Evolutionary conservation across 1,284 basidiomycete species (phyloP), one percentile per base, ranked within the genome.

Genomic region (Erythrobasidium hasegawianum): DNA sequence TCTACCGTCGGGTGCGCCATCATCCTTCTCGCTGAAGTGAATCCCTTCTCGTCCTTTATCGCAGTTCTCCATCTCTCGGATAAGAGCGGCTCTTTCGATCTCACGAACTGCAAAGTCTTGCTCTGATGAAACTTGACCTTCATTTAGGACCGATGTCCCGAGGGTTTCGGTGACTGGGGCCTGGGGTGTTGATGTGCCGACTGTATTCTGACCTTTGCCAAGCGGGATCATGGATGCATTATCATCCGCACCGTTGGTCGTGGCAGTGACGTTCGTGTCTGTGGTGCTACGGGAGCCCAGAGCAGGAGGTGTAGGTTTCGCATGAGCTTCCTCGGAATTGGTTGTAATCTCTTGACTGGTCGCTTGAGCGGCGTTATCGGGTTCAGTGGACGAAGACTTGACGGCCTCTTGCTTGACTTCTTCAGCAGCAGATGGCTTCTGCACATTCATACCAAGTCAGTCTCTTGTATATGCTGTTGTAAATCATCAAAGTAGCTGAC

Each of bases 191-290:
- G 18, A 16, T 8, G 26, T 53, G 3, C 50, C 50, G 8, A n/a
- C 62, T 29, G 62, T 50, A 27, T 57, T 38, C 18, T 16, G 27
- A 24, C 62, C 62, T 40, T 57, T 58, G 24, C 62, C 62, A 29
- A 65, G 56, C 1, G 62, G 62, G 16, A 65, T 43, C 62, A 65
- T 65, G 10, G 62, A 65, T 29, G 62, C 62, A 47, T 65, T 58
- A 40, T 65, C 62, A 38, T 65, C 62, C 41, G 62, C 62, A 9
- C 56, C 62, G 45, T 58, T 53, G 27, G 18, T 26, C n/a, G 41
- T 58, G 9, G 27, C 29, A 33, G 53, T 57, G 40, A 54, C 11
- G 18, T 52, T 45, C 8, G 20, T 33, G 16, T 33, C 20, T 27
- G 54, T 20, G 41, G 29, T 38, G 20, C 26, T 50, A 26, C 29